phyloP scores from a whole-genome alignment of 176 grass and related monocot species.

The Canna indica region DNA sequence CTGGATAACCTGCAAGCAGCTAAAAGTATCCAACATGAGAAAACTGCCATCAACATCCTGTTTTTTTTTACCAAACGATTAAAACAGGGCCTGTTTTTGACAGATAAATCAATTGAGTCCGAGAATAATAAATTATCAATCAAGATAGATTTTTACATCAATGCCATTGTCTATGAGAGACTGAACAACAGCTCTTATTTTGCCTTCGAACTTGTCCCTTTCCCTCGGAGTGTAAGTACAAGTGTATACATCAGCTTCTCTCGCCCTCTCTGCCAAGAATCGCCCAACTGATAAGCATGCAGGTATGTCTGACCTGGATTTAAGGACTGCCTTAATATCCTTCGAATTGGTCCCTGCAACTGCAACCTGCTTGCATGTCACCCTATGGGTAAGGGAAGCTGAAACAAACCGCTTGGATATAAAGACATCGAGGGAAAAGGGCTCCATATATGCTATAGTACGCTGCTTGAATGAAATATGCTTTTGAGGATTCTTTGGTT shows the following conservation, averaged over 20 bases:
- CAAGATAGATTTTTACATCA: conserved; percentile 84
- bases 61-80: too few species aligned
- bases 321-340: conserved; percentile 59
- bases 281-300: conserved; percentile 70
- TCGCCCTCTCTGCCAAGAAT: conserved; percentile 67
- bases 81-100: too few species aligned
- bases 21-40: too few species aligned
- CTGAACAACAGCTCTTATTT: conserved; percentile 79
- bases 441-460: conserved; percentile 78
- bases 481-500: conserved; percentile 74
- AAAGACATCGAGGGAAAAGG: conserved; percentile 82
- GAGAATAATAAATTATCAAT: conserved; percentile 26
- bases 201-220: conserved; percentile 75
- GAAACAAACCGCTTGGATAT: conserved; percentile 86
- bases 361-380: conserved; percentile 79
- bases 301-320: conserved; percentile 63
- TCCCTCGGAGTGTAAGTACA: conserved; percentile 79
- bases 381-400: conserved; percentile 68
- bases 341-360: conserved; percentile 88
- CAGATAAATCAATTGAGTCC: too few species aligned
- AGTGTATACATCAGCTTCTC: conserved; percentile 78
- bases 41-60: too few species aligned
- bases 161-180: conserved; percentile 74
- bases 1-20: too few species aligned
- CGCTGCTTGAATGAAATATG: conserved; percentile 94